These are phyloP conservation scores for Podaxis sp. DNA, from an alignment of 768 basidiomycete genomes.

Conservation along the genomic window DNA sequence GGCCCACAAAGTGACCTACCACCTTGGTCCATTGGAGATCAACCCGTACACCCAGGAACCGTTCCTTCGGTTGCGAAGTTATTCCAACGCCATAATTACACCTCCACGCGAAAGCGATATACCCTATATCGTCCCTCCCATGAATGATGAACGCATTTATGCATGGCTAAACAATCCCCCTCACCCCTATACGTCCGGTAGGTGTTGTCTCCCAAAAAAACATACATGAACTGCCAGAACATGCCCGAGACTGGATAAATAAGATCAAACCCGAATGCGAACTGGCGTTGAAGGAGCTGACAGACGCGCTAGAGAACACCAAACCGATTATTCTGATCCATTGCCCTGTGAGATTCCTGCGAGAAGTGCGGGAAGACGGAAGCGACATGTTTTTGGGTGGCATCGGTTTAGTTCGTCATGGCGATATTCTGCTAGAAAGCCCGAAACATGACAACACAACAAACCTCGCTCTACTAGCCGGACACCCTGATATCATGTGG, in stretches of 20 bases:
- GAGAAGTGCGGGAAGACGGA: conserved; percentile 58
- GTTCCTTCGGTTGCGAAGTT: conserved; percentile 51
- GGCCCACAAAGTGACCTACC: conserved; percentile 14
- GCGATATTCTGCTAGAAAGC: conserved; percentile 21
- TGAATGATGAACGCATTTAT: conserved; percentile 54
- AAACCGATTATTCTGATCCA: conserved; percentile 35
- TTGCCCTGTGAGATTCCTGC: conserved; percentile 50
- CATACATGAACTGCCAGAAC: conserved; percentile 28
- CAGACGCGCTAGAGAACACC: conserved; percentile 22
- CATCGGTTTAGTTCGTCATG: conserved; percentile 35
- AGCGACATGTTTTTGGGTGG: conserved; percentile 55
- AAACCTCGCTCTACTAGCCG: conserved; percentile 41
- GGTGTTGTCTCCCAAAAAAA: not conserved
- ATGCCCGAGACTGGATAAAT: conserved; percentile 31
- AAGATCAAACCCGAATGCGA: conserved; percentile 29
- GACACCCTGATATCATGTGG: conserved; percentile 61
- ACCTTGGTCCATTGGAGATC: conserved; percentile 29
- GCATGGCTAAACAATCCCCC: conserved; percentile 48
- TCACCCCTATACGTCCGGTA: conserved; percentile 49
- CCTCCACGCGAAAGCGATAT: conserved; percentile 52
- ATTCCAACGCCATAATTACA: conserved; percentile 58
- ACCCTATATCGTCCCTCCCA: conserved; percentile 30
- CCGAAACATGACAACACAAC: conserved; percentile 25
- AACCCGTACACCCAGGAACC: conserved; percentile 36
- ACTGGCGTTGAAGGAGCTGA: conserved; percentile 30